A percentile compares a stretch with the other conserved stretches of the same genome.
phyloP scores from a whole-genome alignment of 2,329 filamentous ascomycete species.

The Penicillium sp. region DNA sequence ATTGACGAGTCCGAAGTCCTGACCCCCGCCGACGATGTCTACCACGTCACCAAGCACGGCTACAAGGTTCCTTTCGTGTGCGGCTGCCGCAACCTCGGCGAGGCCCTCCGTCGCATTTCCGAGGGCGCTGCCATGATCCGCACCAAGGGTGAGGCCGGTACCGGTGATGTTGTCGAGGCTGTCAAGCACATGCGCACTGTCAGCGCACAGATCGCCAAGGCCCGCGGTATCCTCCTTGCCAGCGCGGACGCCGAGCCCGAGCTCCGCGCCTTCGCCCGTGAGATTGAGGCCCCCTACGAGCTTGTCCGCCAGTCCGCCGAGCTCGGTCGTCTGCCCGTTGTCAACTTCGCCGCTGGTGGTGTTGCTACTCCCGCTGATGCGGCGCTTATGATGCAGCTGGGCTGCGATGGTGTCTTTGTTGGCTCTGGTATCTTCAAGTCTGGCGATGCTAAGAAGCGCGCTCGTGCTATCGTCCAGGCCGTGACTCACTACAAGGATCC shows the following conservation, averaged over 20 bases:
- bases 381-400: slow-evolving; percentile 98
- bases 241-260: slow-evolving; percentile 62
- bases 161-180: slow-evolving; percentile 94
- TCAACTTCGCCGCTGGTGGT: slow-evolving; percentile 98
- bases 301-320: slow-evolving; percentile 85
- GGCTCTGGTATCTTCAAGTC: slow-evolving; percentile 97
- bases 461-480: slow-evolving; percentile 91
- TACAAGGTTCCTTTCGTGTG: slow-evolving; percentile 93
- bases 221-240: slow-evolving; percentile 55
- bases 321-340: slow-evolving; percentile 84
- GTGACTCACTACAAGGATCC: slow-evolving; percentile 88
- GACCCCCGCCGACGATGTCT: slow-evolving; percentile 85
- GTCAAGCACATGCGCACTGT: slow-evolving; percentile 95
- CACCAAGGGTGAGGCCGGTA: slow-evolving; percentile 97
- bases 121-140: slow-evolving; percentile 99
- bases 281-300: slow-evolving; percentile 75
- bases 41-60: slow-evolving; percentile 85
- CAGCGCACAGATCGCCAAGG: slow-evolving; percentile 75
- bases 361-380: slow-evolving; percentile 99
- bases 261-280: slow-evolving; percentile 75
- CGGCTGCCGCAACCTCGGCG: slow-evolving; percentile 90
- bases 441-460: slow-evolving; percentile 84
- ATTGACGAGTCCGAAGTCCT: slow-evolving; percentile 98
- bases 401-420: slow-evolving; percentile 97
- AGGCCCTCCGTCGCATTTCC: slow-evolving; percentile 84